Evolutionary conservation across 2,329 filamentous ascomycete species (phyloP).

Genomic region (Paracamarosporium sp.): DNA sequence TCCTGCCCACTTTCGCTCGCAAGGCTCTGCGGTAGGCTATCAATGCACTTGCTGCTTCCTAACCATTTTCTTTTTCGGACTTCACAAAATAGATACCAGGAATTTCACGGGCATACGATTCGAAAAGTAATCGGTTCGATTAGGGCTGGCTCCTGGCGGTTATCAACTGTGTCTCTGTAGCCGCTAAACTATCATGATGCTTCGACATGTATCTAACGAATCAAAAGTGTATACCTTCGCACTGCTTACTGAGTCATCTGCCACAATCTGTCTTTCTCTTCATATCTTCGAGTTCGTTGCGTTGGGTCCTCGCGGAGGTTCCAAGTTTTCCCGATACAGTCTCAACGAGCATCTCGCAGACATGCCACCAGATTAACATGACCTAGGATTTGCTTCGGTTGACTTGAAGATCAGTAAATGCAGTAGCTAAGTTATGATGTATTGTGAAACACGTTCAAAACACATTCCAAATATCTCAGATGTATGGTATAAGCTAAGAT

Average conservation of each 20-base stretch:
- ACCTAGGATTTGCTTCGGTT: no score
- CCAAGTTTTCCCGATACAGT: slow-evolving; percentile 10
- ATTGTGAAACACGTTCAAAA: no score
- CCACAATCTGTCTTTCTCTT: background rate
- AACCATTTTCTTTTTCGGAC: slow-evolving; percentile 11
- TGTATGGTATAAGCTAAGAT: no score
- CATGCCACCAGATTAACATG: no score
- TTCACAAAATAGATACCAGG: slow-evolving; percentile 42
- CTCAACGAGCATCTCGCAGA: no score
- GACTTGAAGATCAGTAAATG: no score
- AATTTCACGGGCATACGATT: slow-evolving; percentile 23
- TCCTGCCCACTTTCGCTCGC: slow-evolving; percentile 92
- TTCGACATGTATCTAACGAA: slow-evolving; percentile 9
- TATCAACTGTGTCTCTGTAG: slow-evolving; percentile 7
- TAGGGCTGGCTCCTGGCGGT: slow-evolving; percentile 6
- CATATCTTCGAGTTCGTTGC: background rate
- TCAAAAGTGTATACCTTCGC: slow-evolving; percentile 9
- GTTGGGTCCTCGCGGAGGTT: background rate
- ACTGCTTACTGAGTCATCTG: background rate
- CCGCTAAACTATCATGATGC: slow-evolving; percentile 5
- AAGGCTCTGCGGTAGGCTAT: slow-evolving; percentile 63
- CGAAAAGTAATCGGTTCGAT: slow-evolving; percentile 28
- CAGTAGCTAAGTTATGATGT: no score
- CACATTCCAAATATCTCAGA: no score
- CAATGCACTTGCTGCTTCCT: background rate